Evolutionary conservation across 2,329 filamentous ascomycete species (phyloP).

Genomic region (Ceratocystis papillata): DNA sequence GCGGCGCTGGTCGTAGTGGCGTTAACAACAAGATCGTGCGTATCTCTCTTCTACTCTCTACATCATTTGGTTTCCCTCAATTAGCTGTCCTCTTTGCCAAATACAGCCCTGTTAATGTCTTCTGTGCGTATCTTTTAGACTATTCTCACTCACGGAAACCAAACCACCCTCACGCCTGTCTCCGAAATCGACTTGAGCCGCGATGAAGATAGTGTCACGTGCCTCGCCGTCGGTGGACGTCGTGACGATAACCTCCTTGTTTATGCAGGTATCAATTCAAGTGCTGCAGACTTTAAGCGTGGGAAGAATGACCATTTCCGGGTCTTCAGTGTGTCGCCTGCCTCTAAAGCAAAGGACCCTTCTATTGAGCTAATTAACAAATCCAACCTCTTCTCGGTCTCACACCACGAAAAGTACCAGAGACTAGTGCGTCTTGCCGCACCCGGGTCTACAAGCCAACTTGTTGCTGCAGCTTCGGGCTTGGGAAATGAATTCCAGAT

Average conservation of each 20-base stretch:
- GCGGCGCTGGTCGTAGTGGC: constrained; percentile 68
- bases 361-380: constrained; percentile 40
- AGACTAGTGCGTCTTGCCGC: constrained; percentile 46
- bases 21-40: constrained; percentile 78
- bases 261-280: constrained; percentile 78
- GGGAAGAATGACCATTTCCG: constrained; percentile 79
- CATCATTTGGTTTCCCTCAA: neutral
- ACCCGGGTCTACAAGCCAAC: constrained; percentile 45
- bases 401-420: constrained; percentile 47
- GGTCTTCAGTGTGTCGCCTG: constrained; percentile 50
- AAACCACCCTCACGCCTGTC: constrained; percentile 50
- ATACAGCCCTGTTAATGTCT: too few relatives aligned
- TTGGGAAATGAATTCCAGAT: constrained; percentile 67
- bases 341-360: constrained; percentile 27
- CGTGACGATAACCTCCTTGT: constrained; percentile 42
- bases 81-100: constrained; percentile 8
- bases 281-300: constrained; percentile 56
- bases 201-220: constrained; percentile 82
- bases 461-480: constrained; percentile 71
- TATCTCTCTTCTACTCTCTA: constrained; percentile 25
- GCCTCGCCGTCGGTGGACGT: constrained; percentile 58
- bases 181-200: constrained; percentile 68
- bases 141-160: constrained; percentile 58
- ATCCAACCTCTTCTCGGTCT: constrained; percentile 42
- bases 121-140: constrained; percentile 38